Base-by-base conservation (phyloP, 331 rosid species). In the Spiraea crenata region DNA sequence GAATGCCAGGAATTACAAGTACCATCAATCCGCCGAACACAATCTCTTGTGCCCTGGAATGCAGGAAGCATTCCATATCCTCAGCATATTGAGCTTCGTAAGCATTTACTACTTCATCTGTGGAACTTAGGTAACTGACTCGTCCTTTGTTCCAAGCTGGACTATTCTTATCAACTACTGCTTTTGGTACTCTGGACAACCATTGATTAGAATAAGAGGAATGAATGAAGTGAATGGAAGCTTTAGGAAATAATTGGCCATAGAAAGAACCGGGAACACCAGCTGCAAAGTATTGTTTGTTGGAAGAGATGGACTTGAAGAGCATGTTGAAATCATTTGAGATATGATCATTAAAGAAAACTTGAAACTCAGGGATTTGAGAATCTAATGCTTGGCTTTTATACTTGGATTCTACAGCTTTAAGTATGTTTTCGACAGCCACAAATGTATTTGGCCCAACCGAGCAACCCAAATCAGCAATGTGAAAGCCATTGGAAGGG, bases 141-240 rank as follows among this genome's bases (percentile, higher is more conserved):
- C n/a, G 17, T 41, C 65, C 70, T 54, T 63, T 73, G 51, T 73
- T 73, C 77, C 71, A 63, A 64, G 77, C 71, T 3, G 78, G 78
- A 2, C 40, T 16, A 37, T 1, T 54, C 3, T 4, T 74, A 31
- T 74, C 72, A 10, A 7, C 10, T 2, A 65, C 58, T 11, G 12
- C 58, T 74, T 65, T 35, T 5, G 78, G 72, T 16, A 74, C 56
- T 65, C 20, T 54, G 6, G 78, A 65, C 16, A 74, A 54, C 58
- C 71, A 46, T 0, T 77, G 73, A 3, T 47, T 2, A 37, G 81
- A 8, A 57, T 7, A 20, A 2, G 81, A 63, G 44, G 73, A 46
- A 46, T 46, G 7, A 15, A 31, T 50, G 7, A 64, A 8, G 54
- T 77, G 73, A 19, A 77, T 55, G 2, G 67, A 55, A 3, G 61